Evolutionary conservation across 192 early-diverging fungal genomes (phyloP).

Genomic region (Podila verticillata): DNA sequence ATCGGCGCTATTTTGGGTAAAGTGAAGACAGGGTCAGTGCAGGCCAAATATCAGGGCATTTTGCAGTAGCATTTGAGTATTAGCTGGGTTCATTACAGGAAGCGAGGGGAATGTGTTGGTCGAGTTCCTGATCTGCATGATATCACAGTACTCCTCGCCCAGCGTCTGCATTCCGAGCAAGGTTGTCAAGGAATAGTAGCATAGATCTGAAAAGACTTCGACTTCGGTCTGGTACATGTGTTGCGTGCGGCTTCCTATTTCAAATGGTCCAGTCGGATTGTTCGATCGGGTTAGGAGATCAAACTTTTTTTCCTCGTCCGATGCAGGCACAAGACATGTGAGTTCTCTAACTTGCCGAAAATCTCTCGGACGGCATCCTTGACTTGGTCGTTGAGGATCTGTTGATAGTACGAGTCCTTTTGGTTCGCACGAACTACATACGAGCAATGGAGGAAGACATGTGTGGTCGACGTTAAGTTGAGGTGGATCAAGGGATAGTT

Average conservation of each 20-base stretch:
- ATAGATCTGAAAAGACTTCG: conserved; percentile 63
- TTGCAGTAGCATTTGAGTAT: not conserved
- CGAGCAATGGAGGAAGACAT: not conserved
- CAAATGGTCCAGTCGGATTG: not conserved
- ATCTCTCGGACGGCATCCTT: conserved; percentile 68
- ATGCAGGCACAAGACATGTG: conserved; percentile 8
- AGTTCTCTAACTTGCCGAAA: conserved; percentile 55
- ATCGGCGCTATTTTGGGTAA: conserved; percentile 48
- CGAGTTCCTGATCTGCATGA: conserved; percentile 70
- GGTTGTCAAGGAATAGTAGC: conserved; percentile 83
- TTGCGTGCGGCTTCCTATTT: conserved; percentile 64
- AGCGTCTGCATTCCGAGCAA: conserved; percentile 84
- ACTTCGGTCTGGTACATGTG: conserved; percentile 74
- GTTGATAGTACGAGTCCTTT: conserved; percentile 89
- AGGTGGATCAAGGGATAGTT: not conserved
- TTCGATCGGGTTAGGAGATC: not conserved
- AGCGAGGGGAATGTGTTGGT: conserved; percentile 62
- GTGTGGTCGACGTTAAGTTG: not conserved
- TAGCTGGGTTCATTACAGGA: conserved; percentile 16
- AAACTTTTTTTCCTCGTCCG: not conserved
- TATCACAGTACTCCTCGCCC: conserved; percentile 96
- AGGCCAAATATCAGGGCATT: not conserved
- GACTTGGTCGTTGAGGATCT: conserved; percentile 70
- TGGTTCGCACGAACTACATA: conserved; percentile 85
- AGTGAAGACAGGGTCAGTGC: not conserved